Conservation (phyloP, 2,329 filamentous ascomycete genomes). For the Pleomassaria siparia region DNA sequence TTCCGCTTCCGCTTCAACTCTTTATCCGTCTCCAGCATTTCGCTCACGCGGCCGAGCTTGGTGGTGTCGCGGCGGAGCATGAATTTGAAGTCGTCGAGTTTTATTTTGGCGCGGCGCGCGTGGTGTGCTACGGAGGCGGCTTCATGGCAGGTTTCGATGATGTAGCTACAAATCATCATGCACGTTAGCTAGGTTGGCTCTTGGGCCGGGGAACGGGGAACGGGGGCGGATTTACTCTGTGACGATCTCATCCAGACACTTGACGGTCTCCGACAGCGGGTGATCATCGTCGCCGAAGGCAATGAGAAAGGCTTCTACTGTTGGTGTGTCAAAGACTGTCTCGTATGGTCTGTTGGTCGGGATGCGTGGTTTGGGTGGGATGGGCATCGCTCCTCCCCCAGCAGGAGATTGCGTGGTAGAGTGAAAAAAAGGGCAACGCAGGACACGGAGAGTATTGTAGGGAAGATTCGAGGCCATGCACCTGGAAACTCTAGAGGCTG, state of each 20-base stretch:
- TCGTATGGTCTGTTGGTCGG: background rate
- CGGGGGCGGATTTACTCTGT: slow-evolving; percentile 60
- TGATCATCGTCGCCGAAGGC: slow-evolving; percentile 77
- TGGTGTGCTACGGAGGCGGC: slow-evolving; percentile 84
- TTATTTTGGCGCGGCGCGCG: slow-evolving; percentile 90
- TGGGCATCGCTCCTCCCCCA: slow-evolving; percentile 4
- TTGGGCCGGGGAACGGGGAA: background rate
- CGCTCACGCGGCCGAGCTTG: slow-evolving; percentile 86
- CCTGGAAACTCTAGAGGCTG: slow-evolving; percentile 1
- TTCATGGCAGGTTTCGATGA: slow-evolving; percentile 89
- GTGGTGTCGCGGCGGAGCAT: slow-evolving; percentile 81
- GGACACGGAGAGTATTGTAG: background rate
- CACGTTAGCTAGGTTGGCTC: background rate
- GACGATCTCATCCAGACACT: slow-evolving; percentile 89
- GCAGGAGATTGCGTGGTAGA: too few species aligned
- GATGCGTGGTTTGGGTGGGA: slow-evolving; percentile 5
- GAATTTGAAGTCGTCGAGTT: slow-evolving; percentile 97
- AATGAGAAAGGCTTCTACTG: slow-evolving; percentile 74
- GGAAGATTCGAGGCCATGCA: too few species aligned
- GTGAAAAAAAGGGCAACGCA: background rate
- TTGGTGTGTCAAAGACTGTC: slow-evolving; percentile 8
- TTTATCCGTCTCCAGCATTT: slow-evolving; percentile 84
- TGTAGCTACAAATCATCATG: slow-evolving; percentile 64
- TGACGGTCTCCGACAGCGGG: slow-evolving; percentile 80
- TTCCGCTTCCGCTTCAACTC: slow-evolving; percentile 83